Conservation (phyloP, 2,329 filamentous ascomycete genomes). For the Nothophoma quercina region DNA sequence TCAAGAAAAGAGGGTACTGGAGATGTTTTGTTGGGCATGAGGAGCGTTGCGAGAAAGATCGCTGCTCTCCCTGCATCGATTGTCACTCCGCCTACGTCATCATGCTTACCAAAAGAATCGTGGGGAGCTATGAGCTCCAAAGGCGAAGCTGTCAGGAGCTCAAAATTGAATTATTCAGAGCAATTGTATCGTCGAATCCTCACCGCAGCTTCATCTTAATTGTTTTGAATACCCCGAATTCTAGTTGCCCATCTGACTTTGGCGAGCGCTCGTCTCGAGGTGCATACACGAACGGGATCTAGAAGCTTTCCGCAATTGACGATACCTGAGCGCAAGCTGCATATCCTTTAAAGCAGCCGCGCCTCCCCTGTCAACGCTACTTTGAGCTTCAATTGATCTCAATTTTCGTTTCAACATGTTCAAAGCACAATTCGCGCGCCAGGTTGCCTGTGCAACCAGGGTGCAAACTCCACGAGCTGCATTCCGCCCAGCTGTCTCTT, state of each 20-base stretch:
- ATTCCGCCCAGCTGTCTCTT: slow-evolving; percentile 26
- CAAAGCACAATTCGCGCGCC: slow-evolving; percentile 42
- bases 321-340: slow-evolving; percentile 21
- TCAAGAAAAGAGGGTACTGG: slow-evolving; percentile 31
- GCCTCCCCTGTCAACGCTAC: not conserved
- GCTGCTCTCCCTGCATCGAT: slow-evolving; percentile 28
- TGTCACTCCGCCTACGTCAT: slow-evolving; percentile 36
- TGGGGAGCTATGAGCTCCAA: slow-evolving; percentile 30
- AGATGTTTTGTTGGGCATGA: slow-evolving; percentile 11
- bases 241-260: slow-evolving; percentile 12
- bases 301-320: slow-evolving; percentile 16
- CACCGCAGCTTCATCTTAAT: not conserved
- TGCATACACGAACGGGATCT: slow-evolving; percentile 14
- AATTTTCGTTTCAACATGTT: slow-evolving; percentile 36
- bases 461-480: slow-evolving; percentile 39
- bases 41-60: slow-evolving; percentile 18
- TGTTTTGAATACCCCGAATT: too few species aligned
- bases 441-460: slow-evolving; percentile 36
- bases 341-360: slow-evolving; percentile 15
- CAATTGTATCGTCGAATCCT: slow-evolving; percentile 17
- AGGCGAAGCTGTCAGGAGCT: slow-evolving; percentile 10
- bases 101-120: slow-evolving; percentile 22
- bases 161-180: slow-evolving; percentile 15
- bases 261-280: slow-evolving; percentile 20
- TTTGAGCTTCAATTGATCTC: not conserved